Evolutionary conservation across 306 rosid genomes (phyloP), one percentile per base, ranked within the genome.

Genomic region (Trifolium pratense): DNA sequence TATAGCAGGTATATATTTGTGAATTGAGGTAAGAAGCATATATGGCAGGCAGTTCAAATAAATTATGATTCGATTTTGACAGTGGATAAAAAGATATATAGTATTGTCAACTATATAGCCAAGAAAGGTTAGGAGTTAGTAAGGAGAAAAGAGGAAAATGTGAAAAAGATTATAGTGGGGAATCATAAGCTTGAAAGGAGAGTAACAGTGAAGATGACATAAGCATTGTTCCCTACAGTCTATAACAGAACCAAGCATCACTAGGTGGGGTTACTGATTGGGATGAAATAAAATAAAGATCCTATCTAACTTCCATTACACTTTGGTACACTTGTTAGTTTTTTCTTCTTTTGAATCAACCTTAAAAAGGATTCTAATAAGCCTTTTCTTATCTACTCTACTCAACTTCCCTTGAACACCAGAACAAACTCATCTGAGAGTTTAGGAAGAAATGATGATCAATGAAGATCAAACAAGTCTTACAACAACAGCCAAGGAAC

Each of bases 121-220:
- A 66, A 75, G 57, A 72, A 87, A 87, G 78, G 79, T 57, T 79
- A 62, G 79, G 49, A 78, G 77, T 76, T 59, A 66, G 34, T 76
- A 45, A 83, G 81, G 81, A 71, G 55, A 81, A 68, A 75, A 83
- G 51, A 62, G 72, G 75, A 64, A 77, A 74, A 84, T 46, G 73
- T 23, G 62, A 43, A 55, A 58, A 76, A 75, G 64, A 83, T 79
- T 83, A 21, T 80, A 89, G 91, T 91, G 96, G 94, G 89, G 98
- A 94, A 94, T 94, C 95, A 87, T 61, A 76, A 86, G 84, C 88
- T 75, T 87, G 81, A 75, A 66, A 26, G 75, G 64, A 72, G 67
- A 66, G 73, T 66, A 81, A 86, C 86, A 84, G 87, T 81, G 81
- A 67, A 81, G 86, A 89, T 89, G 98, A 91, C 89, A 46, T 83